These are phyloP conservation scores for Phycomyces blakesleeanus DNA, from an alignment of 192 early-diverging fungal genomes.

Conservation along the genomic window DNA sequence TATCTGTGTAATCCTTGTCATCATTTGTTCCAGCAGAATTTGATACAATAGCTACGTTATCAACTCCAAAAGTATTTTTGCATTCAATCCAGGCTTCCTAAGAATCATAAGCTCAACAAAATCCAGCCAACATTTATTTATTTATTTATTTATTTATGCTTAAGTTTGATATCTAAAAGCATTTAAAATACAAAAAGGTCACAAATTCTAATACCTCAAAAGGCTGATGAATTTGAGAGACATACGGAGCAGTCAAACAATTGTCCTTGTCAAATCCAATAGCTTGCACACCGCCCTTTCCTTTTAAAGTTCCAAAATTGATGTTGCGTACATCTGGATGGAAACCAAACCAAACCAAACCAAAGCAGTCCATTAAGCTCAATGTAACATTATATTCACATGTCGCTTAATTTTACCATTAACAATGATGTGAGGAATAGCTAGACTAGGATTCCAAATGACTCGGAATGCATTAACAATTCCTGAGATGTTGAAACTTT, in stretches of 20 bases:
- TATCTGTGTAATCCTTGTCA: slow-evolving; percentile 54
- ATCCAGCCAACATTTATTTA: background rate
- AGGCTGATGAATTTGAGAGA: slow-evolving; percentile 58
- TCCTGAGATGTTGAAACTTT: slow-evolving; percentile 73
- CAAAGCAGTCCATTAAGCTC: background rate
- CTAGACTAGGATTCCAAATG: slow-evolving; percentile 60
- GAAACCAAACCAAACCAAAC: background rate
- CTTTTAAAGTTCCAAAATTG: slow-evolving; percentile 56
- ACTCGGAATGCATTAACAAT: slow-evolving; percentile 52
- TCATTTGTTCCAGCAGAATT: slow-evolving; percentile 88
- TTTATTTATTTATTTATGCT: background rate
- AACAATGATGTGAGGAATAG: slow-evolving; percentile 74
- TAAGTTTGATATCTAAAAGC: background rate
- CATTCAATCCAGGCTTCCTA: slow-evolving; percentile 66
- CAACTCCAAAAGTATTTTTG: slow-evolving; percentile 52
- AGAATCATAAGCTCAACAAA: background rate
- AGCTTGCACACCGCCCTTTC: slow-evolving; percentile 55
- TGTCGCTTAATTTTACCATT: slow-evolving; percentile 40
- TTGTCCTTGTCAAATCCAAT: slow-evolving; percentile 98
- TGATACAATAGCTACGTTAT: slow-evolving; percentile 77
- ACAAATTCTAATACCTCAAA: slow-evolving; percentile 64
- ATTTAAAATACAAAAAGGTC: background rate
- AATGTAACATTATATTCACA: background rate
- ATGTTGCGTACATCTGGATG: slow-evolving; percentile 64
- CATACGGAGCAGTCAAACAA: slow-evolving; percentile 86